Evolutionary conservation across 371 early-diverging fungal genomes (phyloP).

Genomic region (Lichtheimia corymbifera): DNA sequence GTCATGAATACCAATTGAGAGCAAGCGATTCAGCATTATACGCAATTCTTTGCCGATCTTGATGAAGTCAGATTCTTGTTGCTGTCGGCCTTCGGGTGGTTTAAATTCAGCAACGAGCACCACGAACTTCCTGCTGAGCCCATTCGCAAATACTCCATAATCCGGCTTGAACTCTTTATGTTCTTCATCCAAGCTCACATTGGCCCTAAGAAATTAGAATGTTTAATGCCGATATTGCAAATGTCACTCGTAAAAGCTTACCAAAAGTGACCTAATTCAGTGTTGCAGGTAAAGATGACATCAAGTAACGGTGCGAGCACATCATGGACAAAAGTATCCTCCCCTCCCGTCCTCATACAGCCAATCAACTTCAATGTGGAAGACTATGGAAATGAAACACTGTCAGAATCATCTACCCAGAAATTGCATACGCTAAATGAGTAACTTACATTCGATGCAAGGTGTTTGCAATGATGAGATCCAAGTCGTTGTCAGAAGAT

Average conservation of each 20-base stretch:
- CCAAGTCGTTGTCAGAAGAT: background rate
- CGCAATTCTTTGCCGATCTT: too few relatives aligned
- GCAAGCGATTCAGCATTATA: too few relatives aligned
- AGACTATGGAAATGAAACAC: background rate
- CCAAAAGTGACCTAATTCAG: background rate
- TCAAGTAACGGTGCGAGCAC: background rate
- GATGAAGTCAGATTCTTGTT: too few relatives aligned
- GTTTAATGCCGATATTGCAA: background rate
- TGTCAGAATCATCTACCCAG: background rate
- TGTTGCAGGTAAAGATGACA: background rate
- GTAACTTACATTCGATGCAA: slow-evolving; percentile 1
- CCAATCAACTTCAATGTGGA: slow-evolving; percentile 1
- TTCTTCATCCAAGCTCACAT: background rate
- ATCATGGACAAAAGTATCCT: background rate
- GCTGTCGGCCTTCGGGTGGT: too few relatives aligned
- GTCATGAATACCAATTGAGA: too few relatives aligned
- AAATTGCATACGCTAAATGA: background rate
- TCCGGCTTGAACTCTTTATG: background rate
- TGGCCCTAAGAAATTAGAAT: background rate
- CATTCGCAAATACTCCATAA: background rate
- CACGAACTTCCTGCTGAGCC: background rate
- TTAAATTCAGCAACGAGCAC: too few relatives aligned
- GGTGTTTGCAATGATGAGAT: slow-evolving; percentile 3
- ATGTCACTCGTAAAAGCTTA: background rate
- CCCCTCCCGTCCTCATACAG: background rate